Conservation (phyloP, 1,284 basidiomycete genomes). For the Trichosporon sp. region DNA sequence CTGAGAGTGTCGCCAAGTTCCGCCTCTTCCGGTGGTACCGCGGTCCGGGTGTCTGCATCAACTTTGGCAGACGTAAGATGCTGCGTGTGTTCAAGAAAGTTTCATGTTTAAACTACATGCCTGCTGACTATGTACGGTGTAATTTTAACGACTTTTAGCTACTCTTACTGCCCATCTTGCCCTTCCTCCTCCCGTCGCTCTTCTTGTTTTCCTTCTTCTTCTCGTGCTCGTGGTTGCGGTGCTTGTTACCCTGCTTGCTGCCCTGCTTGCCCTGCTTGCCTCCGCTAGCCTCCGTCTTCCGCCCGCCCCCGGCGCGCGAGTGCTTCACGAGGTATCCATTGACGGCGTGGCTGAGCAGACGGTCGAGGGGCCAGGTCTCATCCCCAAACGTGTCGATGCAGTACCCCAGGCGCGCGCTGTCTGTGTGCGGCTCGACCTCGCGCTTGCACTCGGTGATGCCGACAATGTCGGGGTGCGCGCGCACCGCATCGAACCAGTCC, state of each 20-base stretch:
- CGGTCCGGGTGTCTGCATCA: background rate
- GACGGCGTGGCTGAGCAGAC: background rate
- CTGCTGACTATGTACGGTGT: background rate
- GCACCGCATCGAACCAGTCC: slow-evolving; percentile 8
- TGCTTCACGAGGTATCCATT: slow-evolving; percentile 10
- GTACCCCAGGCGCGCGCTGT: background rate
- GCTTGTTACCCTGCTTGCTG: background rate
- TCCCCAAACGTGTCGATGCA: slow-evolving; percentile 16
- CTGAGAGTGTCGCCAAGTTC: background rate
- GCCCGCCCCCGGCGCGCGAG: background rate
- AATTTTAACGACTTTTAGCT: background rate
- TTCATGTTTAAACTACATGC: background rate
- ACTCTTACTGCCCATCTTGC: background rate
- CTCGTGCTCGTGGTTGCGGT: background rate
- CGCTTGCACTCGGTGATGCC: slow-evolving; percentile 12
- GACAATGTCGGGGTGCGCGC: slow-evolving; percentile 5
- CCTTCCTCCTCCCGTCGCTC: background rate
- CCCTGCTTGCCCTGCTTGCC: background rate
- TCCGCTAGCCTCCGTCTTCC: background rate
- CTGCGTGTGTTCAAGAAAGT: background rate
- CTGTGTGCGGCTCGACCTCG: slow-evolving; percentile 8
- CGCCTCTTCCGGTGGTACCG: background rate
- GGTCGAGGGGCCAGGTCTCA: slow-evolving; percentile 15
- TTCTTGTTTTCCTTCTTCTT: background rate
- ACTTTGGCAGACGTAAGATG: too few species aligned